Conservation (phyloP, 164 flowering plant genomes). For the Stephania cephalantha region DNA sequence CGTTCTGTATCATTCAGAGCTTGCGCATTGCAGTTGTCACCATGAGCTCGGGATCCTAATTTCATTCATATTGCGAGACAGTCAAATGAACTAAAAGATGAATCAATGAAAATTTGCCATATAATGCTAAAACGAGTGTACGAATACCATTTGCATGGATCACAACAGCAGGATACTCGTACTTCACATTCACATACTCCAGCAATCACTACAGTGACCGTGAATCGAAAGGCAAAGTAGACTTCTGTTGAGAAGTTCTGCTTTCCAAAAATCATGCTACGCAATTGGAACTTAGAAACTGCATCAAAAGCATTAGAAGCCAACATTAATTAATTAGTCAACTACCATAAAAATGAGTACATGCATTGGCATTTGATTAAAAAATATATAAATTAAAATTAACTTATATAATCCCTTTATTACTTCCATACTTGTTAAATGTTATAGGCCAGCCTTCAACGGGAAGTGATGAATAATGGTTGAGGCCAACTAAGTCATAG, state of each 20-base stretch:
- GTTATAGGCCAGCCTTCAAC: not conserved
- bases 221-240: not conserved
- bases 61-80: not conserved
- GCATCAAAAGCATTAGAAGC: not conserved
- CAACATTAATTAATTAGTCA: too few relatives aligned
- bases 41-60: not conserved
- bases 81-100: not conserved
- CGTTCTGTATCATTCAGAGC: constrained; percentile 1
- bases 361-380: not conserved
- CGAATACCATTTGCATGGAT: constrained; percentile 12
- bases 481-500: constrained; percentile 16
- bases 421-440: not conserved
- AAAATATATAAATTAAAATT: not conserved
- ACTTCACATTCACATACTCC: constrained; percentile 7
- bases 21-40: not conserved
- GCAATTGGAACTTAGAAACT: too few relatives aligned
- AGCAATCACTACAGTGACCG: constrained; percentile 8
- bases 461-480: constrained; percentile 6
- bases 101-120: not conserved
- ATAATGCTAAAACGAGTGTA: not conserved
- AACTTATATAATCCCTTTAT: not conserved
- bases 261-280: not conserved
- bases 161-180: constrained; percentile 8
- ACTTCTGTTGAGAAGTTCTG: not conserved
- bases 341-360: not conserved